A percentile compares a stretch with the other conserved stretches of the same genome.
Evolutionary conservation across 352 stramenopile genomes (phyloP).

Genomic region (Phytophthora cajani): DNA sequence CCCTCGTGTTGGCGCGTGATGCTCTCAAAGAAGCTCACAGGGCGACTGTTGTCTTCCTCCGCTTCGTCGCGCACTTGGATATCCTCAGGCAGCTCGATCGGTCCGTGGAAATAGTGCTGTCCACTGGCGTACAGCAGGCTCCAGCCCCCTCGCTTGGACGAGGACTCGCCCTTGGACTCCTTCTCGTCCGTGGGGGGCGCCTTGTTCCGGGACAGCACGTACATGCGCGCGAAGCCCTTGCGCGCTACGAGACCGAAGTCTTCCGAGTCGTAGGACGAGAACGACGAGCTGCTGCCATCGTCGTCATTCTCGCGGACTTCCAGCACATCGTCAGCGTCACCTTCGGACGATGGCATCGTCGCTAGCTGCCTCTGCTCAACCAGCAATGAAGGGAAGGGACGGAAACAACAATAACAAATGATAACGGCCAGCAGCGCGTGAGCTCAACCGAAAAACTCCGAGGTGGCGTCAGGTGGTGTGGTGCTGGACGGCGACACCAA

Average conservation of each 20-base stretch:
- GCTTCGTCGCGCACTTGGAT: constrained; percentile 28
- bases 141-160: constrained; percentile 20
- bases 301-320: constrained; percentile 20
- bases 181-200: background rate
- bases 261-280: constrained; percentile 66
- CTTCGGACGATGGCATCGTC: constrained; percentile 25
- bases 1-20: constrained; percentile 23
- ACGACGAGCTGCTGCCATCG: constrained; percentile 29
- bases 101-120: constrained; percentile 64
- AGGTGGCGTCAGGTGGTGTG: constrained; percentile 25
- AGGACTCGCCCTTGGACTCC: constrained; percentile 26
- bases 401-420: background rate
- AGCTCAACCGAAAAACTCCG: constrained; percentile 37
- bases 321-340: constrained; percentile 20
- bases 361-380: too few species aligned
- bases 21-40: constrained; percentile 32
- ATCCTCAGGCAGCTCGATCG: constrained; percentile 45
- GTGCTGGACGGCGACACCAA: constrained; percentile 31
- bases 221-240: constrained; percentile 71
- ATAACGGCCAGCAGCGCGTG: constrained; percentile 11
- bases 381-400: too few species aligned
- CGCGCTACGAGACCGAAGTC: constrained; percentile 59
- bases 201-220: constrained; percentile 44
- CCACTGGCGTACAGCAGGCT: constrained; percentile 67
- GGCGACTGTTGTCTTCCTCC: constrained; percentile 6